Evolutionary conservation across 768 basidiomycete species (phyloP).

Genomic region (Lentinula edodes): DNA sequence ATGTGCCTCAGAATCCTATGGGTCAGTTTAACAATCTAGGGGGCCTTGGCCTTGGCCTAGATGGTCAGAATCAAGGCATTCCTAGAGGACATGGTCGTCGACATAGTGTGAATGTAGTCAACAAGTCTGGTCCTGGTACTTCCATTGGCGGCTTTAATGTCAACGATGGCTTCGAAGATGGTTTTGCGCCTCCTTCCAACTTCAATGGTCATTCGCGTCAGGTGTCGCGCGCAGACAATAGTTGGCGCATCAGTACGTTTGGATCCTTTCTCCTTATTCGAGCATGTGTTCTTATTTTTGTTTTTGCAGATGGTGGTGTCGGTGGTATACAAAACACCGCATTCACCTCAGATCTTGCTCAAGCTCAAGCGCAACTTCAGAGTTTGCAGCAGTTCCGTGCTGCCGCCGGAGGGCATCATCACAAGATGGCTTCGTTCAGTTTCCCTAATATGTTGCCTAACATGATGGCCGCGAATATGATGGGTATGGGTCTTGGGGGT

Average conservation of each 20-base stretch:
- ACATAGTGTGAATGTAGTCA: conserved; percentile 89
- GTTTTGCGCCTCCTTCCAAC: conserved; percentile 55
- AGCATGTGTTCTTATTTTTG: not conserved
- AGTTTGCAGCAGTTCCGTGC: conserved; percentile 97
- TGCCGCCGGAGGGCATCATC: conserved; percentile 89
- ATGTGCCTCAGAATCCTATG: conserved; percentile 51
- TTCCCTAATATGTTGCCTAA: conserved; percentile 98
- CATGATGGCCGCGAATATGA: conserved; percentile 96
- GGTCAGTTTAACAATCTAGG: conserved; percentile 58
- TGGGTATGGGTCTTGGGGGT: conserved; percentile 80
- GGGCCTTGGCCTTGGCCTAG: conserved; percentile 52
- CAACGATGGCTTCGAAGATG: conserved; percentile 75
- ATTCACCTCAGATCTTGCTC: conserved; percentile 82
- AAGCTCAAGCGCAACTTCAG: conserved; percentile 94
- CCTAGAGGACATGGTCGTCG: conserved; percentile 84
- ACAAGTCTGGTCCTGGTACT: conserved; percentile 45
- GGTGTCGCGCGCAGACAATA: conserved; percentile 70
- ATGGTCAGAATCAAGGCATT: conserved; percentile 58
- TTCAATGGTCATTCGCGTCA: conserved; percentile 72
- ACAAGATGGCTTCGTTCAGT: conserved; percentile 96
- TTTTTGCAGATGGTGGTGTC: conserved; percentile 62
- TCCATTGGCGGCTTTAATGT: conserved; percentile 52
- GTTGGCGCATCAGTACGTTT: conserved; percentile 84
- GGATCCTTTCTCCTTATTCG: not conserved
- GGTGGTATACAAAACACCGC: conserved; percentile 58